Evolutionary conservation across 225 moss, liverwort and hornwort genomes (phyloP), one percentile per base, ranked within the genome.

Genomic region (Pleurozium schreberi): DNA sequence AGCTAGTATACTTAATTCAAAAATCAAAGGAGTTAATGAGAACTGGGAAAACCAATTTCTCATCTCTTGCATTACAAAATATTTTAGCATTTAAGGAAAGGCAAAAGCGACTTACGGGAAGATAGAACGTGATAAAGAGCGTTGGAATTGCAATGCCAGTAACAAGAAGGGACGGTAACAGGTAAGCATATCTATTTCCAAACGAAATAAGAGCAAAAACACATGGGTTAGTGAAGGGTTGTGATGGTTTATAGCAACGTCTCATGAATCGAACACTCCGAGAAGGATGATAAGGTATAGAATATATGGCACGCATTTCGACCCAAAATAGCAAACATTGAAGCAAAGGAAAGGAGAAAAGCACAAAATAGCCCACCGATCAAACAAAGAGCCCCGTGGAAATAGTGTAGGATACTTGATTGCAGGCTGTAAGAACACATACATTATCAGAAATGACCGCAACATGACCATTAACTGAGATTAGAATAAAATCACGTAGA

Each of bases 321-420:
- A 80, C 40, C 43, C 30, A 36, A 22, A 62, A 33, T 14, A 62
- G 21, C 15, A 81, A 43, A 71, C 19, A 61, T 15, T 81, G 22
- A 55, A 74, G 81, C 65, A 84, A 85, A 45, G 36, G 19, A 43
- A 36, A 30, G 60, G 60, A 71, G 21, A 64, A 53, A 64, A 71
- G 36, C 20, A 81, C 50, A 80, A 53, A 58, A 76, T 66, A 74
- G 40, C 94, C 89, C 85, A 98, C 98, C 93, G 89, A 80, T 89
- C 97, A 91, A 95, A 98, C 69, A 98, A 75, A 38, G 96, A 96
- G n/a, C 95, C 95, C 45, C 90, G 82, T 34, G 91, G 92, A 80
- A 98, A 96, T 53, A 89, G 8, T 6, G 86, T 75, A 28, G 98
- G 98, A 88, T 91, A 98, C 88, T 97, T 97, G n/a, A 79, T 33